Conservation (phyloP, 495 filamentous ascomycete species). For the Monascus purpureus region DNA sequence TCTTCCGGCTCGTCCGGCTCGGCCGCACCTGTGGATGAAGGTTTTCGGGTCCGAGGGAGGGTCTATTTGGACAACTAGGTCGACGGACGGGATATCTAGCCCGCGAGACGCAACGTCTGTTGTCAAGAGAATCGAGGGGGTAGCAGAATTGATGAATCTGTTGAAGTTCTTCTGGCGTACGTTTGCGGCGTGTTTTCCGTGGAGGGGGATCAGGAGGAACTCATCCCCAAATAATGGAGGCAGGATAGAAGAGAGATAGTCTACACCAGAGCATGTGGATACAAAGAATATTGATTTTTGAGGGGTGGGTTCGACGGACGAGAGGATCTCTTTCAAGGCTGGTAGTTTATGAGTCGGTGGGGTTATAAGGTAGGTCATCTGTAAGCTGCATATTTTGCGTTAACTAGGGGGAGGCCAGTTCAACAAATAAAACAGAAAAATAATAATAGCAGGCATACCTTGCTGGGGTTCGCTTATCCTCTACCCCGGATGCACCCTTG, state of each 20-base stretch:
- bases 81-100: constrained; percentile 88
- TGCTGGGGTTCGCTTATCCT: constrained; percentile 80
- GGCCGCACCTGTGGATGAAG: constrained; percentile 89
- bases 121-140: constrained; percentile 69
- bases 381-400: constrained; percentile 11
- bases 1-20: constrained; percentile 81
- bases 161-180: constrained; percentile 69
- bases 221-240: constrained; percentile 44
- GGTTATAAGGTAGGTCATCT: constrained; percentile 73
- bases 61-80: constrained; percentile 87
- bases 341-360: constrained; percentile 67
- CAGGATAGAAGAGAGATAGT: constrained; percentile 73
- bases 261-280: constrained; percentile 88
- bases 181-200: constrained; percentile 76
- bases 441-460: constrained; percentile 18
- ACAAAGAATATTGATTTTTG: constrained; percentile 85
- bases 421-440: constrained; percentile 2
- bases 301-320: constrained; percentile 51
- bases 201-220: constrained; percentile 62
- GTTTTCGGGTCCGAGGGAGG: constrained; percentile 85
- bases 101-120: constrained; percentile 78
- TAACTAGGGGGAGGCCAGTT: too few relatives aligned
- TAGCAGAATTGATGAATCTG: constrained; percentile 52
- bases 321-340: constrained; percentile 55
- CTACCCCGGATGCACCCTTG: constrained; percentile 54